phyloP scores from a whole-genome alignment of 140 eudicot species.

The Oenanthe javanica region DNA sequence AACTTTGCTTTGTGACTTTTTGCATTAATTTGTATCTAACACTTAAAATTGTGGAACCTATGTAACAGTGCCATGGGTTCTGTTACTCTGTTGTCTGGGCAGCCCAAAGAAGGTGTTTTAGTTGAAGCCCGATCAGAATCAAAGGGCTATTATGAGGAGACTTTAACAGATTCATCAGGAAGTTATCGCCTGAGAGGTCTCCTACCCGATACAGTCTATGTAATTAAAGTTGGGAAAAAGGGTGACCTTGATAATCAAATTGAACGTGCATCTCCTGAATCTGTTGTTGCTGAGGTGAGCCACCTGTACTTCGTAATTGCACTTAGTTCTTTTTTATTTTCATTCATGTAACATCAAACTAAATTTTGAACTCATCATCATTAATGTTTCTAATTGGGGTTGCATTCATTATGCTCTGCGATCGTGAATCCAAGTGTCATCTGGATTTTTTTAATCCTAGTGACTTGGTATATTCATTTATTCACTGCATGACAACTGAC shows the following conservation, averaged over 20 bases:
- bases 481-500: neutral
- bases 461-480: neutral
- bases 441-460: neutral
- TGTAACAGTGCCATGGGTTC: constrained; percentile 81
- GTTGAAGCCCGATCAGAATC: constrained; percentile 92
- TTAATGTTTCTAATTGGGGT: neutral
- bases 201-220: constrained; percentile 68
- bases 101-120: constrained; percentile 77
- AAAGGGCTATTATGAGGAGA: constrained; percentile 84
- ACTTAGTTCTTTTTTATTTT: neutral
- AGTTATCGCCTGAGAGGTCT: constrained; percentile 86
- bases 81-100: constrained; percentile 82
- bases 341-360: neutral
- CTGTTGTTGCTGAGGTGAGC: constrained; percentile 59
- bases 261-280: constrained; percentile 95
- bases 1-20: neutral
- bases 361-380: neutral
- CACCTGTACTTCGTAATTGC: neutral
- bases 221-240: constrained; percentile 59
- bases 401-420: neutral
- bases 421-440: neutral
- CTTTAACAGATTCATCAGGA: constrained; percentile 84
- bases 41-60: constrained; percentile 4
- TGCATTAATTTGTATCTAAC: neutral
- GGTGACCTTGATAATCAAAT: constrained; percentile 45